Evolutionary conservation across 2,329 filamentous ascomycete species (phyloP), one percentile per base, ranked within the genome.

Genomic region (Neocatenulostroma microsporum): DNA sequence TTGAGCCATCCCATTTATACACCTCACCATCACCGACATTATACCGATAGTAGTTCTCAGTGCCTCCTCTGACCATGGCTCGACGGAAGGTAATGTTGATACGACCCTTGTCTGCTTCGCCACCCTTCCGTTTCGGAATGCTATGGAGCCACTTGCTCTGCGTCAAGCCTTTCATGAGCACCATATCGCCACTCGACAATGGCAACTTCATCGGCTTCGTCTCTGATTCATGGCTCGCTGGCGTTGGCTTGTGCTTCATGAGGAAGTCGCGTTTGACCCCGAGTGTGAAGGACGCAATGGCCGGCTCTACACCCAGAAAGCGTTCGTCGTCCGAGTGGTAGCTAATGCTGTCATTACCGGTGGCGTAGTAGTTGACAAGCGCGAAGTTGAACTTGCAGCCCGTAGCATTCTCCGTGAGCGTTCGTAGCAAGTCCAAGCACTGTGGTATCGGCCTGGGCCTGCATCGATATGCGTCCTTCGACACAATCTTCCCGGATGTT

Each of bases 31-130:
- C 70, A 1, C 84, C 83, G 34, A 88, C 80, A 61, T 89, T 89
- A 61, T 89, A 89, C 53, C 78, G 75, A 58, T 89, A 87, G 58
- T 89, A 88, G 58, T 89, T 89, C 51, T 85, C 79, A 19, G 82
- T 88, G 1, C 82, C 83, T 3, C 67, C 80, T 47, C 73, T 80
- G 14, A 82, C 69, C 67, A 85, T 70, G 15, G 81, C 84, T 47
- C 70, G 72, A 19, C 84, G 67, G 53, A 88, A 85, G 0, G 84
- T 89, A 45, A 89, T 87, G 53, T 89, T 89, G 48, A 72, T 70
- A 15, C 76, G 73, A 20, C 80, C 78, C 34, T 70, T 70, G 21
- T 71, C 72, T 29, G 74, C 75, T 55, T 70, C 69, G 6, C 71
- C 75, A 3, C 78, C 78, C 25, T 74, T 78, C 14, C 83, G 64